Percentiles rank a stretch among this genome's conserved stretches.
Evolutionary conservation across 345 rosid genomes (phyloP).

Genomic region (Iberis pinnata): DNA sequence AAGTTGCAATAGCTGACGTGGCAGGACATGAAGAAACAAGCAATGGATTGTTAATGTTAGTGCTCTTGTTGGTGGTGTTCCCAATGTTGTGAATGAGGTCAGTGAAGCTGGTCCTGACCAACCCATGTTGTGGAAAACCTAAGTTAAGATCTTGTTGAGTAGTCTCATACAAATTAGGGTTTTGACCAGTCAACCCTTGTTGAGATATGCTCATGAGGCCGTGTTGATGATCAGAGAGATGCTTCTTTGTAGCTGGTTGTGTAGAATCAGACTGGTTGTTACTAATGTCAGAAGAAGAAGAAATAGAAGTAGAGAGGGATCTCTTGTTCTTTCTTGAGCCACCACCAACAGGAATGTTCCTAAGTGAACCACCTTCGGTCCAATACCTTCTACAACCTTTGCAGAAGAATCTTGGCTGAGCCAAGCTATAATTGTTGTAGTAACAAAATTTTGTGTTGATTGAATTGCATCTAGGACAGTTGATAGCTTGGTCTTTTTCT

Average conservation of each 20-base stretch:
- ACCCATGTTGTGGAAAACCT: conserved; percentile 49
- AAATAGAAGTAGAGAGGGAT: conserved; percentile 26
- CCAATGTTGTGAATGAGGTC: conserved; percentile 50
- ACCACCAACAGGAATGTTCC: conserved; percentile 97
- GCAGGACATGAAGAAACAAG: conserved; percentile 29
- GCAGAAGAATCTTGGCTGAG: conserved; percentile 94
- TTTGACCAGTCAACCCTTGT: not conserved
- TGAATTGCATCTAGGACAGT: conserved; percentile 97
- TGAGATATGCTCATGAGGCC: conserved; percentile 35
- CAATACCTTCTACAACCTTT: conserved; percentile 97
- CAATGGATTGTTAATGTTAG: conserved; percentile 29
- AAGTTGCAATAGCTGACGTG: conserved; percentile 27
- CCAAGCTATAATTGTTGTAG: conserved; percentile 96
- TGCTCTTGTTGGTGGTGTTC: conserved; percentile 27
- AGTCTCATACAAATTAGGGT: not conserved
- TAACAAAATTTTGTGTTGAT: conserved; percentile 94
- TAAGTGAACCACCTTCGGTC: conserved; percentile 95
- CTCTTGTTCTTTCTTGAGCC: conserved; percentile 97
- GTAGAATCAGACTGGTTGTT: conserved; percentile 24
- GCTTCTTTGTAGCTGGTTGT: conserved; percentile 41
- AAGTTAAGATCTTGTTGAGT: conserved; percentile 72
- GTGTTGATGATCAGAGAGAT: conserved; percentile 44
- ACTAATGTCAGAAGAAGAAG: conserved; percentile 24
- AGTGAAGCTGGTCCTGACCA: conserved; percentile 43
- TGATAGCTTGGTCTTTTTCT: conserved; percentile 70